These are phyloP conservation scores for Fusarium nelsonii DNA, from an alignment of 2,329 filamentous ascomycete species.

Conservation along the genomic window DNA sequence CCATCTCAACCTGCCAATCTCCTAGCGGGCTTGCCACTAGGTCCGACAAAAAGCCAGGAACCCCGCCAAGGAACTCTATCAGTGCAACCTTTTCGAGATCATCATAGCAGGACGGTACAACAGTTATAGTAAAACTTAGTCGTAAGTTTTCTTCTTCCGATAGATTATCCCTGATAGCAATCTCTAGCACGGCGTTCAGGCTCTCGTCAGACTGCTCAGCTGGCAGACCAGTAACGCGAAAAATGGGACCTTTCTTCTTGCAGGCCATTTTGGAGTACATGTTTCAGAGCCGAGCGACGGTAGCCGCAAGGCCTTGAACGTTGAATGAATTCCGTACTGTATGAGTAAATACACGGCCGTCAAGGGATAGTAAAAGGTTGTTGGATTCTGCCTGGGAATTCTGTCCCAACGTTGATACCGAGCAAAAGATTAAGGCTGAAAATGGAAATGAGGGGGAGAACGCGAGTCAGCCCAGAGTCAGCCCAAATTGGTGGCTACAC, in stretches of 20 bases:
- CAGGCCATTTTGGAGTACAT: neutral
- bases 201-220: neutral
- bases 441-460: too few species aligned
- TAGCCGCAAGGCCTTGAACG: too few species aligned
- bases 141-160: neutral
- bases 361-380: too few species aligned
- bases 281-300: too few species aligned
- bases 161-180: neutral
- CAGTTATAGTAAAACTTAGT: neutral
- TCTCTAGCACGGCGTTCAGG: neutral
- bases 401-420: too few species aligned
- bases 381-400: too few species aligned
- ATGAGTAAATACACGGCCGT: too few species aligned
- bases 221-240: conserved; percentile 2
- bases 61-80: neutral
- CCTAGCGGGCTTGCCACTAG: neutral
- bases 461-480: too few species aligned
- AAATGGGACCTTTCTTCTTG: conserved; percentile 2
- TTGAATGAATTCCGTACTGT: too few species aligned
- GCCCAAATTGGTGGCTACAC: too few species aligned
- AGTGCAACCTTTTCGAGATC: neutral
- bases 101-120: neutral
- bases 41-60: neutral
- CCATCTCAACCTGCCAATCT: neutral
- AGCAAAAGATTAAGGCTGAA: too few species aligned